These are phyloP conservation scores for Xylaria sp. DNA, from an alignment of 2,329 filamentous ascomycete genomes.

Conservation along the genomic window DNA sequence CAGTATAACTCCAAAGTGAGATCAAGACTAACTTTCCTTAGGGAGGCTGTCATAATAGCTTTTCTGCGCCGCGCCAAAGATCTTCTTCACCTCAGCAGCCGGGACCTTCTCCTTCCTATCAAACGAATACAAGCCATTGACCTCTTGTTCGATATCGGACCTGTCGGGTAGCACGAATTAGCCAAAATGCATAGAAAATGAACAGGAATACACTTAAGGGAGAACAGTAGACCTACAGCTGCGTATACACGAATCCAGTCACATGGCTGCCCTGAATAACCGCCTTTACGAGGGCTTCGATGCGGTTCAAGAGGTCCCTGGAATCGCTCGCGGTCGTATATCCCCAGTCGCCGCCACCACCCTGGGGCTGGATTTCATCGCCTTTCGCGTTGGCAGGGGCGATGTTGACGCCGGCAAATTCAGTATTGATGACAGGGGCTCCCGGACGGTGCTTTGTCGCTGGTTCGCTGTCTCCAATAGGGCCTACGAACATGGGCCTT, in stretches of 20 bases:
- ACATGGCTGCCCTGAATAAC: conserved; percentile 68
- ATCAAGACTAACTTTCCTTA: conserved; percentile 20
- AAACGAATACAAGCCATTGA: conserved; percentile 73
- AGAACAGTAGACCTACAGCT: conserved; percentile 59
- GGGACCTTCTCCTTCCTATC: conserved; percentile 70
- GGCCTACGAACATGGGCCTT: conserved; percentile 64
- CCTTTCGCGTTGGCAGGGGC: conserved; percentile 55
- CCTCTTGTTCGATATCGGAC: conserved; percentile 73
- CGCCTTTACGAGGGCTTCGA: conserved; percentile 68
- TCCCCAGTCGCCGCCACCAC: conserved; percentile 68
- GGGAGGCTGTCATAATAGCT: conserved; percentile 55
- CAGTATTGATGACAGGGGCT: conserved; percentile 72
- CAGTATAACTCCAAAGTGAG: not conserved
- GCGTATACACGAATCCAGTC: conserved; percentile 71
- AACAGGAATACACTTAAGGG: not conserved
- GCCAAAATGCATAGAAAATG: not conserved
- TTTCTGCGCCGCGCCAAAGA: conserved; percentile 64
- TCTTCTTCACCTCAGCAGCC: conserved; percentile 63
- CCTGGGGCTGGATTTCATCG: conserved; percentile 40
- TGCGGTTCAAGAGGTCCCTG: conserved; percentile 66
- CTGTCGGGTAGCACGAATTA: conserved; percentile 41
- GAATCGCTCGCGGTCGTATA: conserved; percentile 73
- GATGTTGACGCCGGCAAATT: conserved; percentile 76
- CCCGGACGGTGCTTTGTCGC: conserved; percentile 63
- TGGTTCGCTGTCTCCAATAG: conserved; percentile 56